These are phyloP conservation scores for Nicotiana tabacum DNA, from an alignment of 257 asterid species.

Conservation along the genomic window DNA sequence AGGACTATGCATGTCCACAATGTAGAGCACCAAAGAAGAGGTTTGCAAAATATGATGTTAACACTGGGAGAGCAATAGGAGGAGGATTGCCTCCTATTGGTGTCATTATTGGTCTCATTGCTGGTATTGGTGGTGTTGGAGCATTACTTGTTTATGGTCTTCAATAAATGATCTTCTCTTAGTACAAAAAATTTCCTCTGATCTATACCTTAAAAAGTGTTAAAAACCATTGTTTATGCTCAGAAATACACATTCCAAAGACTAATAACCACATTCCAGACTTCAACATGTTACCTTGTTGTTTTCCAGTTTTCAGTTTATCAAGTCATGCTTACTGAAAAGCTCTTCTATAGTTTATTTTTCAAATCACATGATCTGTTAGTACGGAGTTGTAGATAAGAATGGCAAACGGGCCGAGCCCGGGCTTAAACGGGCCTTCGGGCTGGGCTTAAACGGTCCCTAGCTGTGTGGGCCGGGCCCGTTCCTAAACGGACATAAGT, in stretches of 20 bases:
- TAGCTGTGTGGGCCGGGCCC: too few relatives aligned
- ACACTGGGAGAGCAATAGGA: constrained; percentile 75
- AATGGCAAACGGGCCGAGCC: too few relatives aligned
- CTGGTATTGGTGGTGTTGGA: constrained; percentile 84
- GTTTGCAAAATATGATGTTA: constrained; percentile 78
- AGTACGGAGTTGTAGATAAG: too few relatives aligned
- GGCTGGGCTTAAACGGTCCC: too few relatives aligned
- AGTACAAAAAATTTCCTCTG: background rate
- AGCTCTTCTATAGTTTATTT: too few relatives aligned
- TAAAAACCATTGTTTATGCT: background rate
- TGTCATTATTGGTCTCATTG: constrained; percentile 74
- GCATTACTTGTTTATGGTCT: constrained; percentile 87
- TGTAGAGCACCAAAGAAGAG: constrained; percentile 98
- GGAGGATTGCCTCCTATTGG: constrained; percentile 93
- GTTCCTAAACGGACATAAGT: too few relatives aligned
- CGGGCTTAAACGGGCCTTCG: too few relatives aligned
- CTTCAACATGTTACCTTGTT: background rate
- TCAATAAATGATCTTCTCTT: constrained; percentile 31
- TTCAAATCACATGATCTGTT: too few relatives aligned
- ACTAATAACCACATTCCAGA: background rate
- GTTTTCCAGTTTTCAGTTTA: too few relatives aligned
- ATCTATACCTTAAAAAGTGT: background rate
- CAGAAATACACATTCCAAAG: background rate
- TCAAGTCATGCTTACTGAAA: too few relatives aligned
- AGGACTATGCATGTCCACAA: constrained; percentile 82